phyloP scores from a whole-genome alignment of 2,329 filamentous ascomycete species.

The Arthrinium phaeospermum region DNA sequence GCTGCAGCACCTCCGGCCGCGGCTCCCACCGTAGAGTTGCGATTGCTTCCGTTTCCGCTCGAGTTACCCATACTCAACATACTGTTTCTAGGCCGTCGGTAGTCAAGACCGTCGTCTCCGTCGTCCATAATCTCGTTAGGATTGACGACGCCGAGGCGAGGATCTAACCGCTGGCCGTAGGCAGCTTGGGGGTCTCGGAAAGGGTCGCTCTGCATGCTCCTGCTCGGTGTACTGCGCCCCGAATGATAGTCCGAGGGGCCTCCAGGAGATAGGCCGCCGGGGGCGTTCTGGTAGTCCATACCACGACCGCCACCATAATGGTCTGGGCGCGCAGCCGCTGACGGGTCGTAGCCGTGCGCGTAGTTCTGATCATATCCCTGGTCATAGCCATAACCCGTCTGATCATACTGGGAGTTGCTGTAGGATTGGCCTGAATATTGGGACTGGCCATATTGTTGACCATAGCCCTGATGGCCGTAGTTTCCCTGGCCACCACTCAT shows the following conservation, averaged over 20 bases:
- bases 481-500: slow-evolving; percentile 46
- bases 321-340: slow-evolving; percentile 17
- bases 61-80: slow-evolving; percentile 63
- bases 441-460: slow-evolving; percentile 19
- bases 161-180: slow-evolving; percentile 51
- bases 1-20: slow-evolving; percentile 52
- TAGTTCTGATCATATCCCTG: slow-evolving; percentile 26
- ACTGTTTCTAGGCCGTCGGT: slow-evolving; percentile 59
- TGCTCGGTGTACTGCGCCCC: slow-evolving; percentile 50
- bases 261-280: slow-evolving; percentile 49
- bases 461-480: slow-evolving; percentile 30
- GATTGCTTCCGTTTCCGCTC: slow-evolving; percentile 44
- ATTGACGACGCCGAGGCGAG: slow-evolving; percentile 67
- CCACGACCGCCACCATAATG: slow-evolving; percentile 25
- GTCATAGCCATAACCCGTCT: slow-evolving; percentile 27
- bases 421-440: slow-evolving; percentile 11
- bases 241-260: slow-evolving; percentile 41
- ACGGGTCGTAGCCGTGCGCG: slow-evolving; percentile 28
- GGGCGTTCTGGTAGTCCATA: slow-evolving; percentile 42
- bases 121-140: slow-evolving; percentile 85
- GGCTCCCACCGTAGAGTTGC: slow-evolving; percentile 52
- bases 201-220: slow-evolving; percentile 62
- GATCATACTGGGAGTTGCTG: slow-evolving; percentile 29
- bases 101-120: slow-evolving; percentile 81
- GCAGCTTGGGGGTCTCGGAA: slow-evolving; percentile 63